These are phyloP conservation scores for Danielia oregonensis DNA, from an alignment of 805 yeast genomes.

Conservation along the genomic window DNA sequence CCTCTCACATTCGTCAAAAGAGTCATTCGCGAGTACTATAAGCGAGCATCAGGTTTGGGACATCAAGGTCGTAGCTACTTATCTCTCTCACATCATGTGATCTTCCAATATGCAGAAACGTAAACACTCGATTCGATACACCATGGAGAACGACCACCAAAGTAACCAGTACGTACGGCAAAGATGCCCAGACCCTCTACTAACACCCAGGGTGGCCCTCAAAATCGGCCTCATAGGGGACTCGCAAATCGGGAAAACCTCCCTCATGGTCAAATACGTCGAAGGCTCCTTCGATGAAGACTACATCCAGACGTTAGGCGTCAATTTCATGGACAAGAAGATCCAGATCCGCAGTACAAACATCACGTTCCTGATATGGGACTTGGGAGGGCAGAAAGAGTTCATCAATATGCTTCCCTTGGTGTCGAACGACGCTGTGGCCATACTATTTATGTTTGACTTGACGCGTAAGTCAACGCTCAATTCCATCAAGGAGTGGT, in stretches of 20 bases:
- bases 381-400: constrained; percentile 92
- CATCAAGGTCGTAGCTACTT: no score
- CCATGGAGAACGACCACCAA: constrained; percentile 24
- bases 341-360: constrained; percentile 82
- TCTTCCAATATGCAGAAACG: constrained; percentile 1
- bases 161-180: constrained; percentile 33
- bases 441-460: constrained; percentile 84
- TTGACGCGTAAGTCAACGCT: constrained; percentile 81
- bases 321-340: constrained; percentile 88
- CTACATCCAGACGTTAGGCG: constrained; percentile 92
- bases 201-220: constrained; percentile 50
- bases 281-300: constrained; percentile 90
- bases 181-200: constrained; percentile 9
- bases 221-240: constrained; percentile 94
- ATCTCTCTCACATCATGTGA: no score
- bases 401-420: constrained; percentile 93
- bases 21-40: no score
- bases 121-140: background rate
- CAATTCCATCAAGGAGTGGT: constrained; percentile 92
- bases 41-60: no score
- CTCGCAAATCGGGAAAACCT: constrained; percentile 93
- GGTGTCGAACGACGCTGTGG: constrained; percentile 89
- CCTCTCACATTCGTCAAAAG: no score
- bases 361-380: constrained; percentile 91
- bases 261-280: constrained; percentile 95